Percentiles rank a stretch among this genome's conserved stretches.
Evolutionary conservation across 192 early-diverging fungal genomes (phyloP).

Genomic region (Gonapodya sp.): DNA sequence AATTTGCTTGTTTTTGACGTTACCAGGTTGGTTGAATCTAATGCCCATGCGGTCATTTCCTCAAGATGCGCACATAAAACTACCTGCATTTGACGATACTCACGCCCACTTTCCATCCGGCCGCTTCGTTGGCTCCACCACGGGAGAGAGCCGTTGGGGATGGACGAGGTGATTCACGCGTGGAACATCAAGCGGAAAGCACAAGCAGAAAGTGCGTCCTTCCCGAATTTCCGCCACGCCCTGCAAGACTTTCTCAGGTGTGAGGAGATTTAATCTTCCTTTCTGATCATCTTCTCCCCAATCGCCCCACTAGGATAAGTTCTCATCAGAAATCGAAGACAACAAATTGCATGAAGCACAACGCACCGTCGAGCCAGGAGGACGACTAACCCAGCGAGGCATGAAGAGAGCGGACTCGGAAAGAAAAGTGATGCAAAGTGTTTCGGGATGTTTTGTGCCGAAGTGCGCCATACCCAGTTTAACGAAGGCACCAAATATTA

Average conservation of each 20-base stretch:
- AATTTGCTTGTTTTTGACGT: not conserved
- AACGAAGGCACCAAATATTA: too few species aligned
- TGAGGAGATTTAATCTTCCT: not conserved
- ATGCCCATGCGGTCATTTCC: not conserved
- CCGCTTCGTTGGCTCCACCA: not conserved
- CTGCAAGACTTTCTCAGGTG: not conserved
- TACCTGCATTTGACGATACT: not conserved
- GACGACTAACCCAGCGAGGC: not conserved
- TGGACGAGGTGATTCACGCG: not conserved
- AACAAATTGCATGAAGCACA: not conserved
- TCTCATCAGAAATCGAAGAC: not conserved
- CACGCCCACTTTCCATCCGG: not conserved
- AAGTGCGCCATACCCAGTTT: too few species aligned
- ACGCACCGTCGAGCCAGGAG: not conserved
- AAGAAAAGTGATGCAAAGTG: too few species aligned
- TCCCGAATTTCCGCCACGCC: not conserved
- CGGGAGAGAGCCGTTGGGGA: not conserved
- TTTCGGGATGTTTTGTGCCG: too few species aligned
- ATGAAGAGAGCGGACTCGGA: not conserved
- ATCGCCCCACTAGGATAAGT: not conserved
- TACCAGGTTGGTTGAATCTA: not conserved
- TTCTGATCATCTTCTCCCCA: not conserved
- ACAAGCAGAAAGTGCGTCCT: not conserved
- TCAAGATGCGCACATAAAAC: not conserved
- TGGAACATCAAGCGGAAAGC: not conserved